phyloP scores from a whole-genome alignment of 2,329 filamentous ascomycete species.

The Drechslerella coelobrocha region DNA sequence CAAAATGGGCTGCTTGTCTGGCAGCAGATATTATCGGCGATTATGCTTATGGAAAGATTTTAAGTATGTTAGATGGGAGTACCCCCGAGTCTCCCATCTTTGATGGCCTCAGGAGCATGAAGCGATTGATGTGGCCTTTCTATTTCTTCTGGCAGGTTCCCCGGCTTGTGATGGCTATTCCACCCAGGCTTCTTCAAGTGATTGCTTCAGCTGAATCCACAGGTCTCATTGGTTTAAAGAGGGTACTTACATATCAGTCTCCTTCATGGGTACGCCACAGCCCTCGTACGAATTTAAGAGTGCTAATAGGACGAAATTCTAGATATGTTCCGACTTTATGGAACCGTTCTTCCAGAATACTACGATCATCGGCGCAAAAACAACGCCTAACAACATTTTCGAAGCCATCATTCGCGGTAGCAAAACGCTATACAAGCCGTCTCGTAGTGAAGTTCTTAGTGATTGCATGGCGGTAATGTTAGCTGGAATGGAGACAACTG shows the following conservation, averaged over 20 bases:
- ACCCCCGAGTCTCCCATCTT: neutral
- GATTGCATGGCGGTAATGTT: neutral
- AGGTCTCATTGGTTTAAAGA: neutral
- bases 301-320: too few species aligned
- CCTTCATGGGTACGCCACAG: too few species aligned
- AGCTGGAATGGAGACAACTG: constrained; percentile 12
- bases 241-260: too few species aligned
- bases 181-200: neutral
- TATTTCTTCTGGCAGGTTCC: constrained; percentile 19
- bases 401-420: neutral
- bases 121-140: neutral
- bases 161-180: neutral
- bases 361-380: too few species aligned
- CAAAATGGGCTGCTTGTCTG: neutral
- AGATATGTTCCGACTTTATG: too few species aligned
- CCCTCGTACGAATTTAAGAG: too few species aligned
- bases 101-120: neutral
- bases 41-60: constrained; percentile 11
- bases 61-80: neutral
- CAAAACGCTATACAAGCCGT: too few species aligned
- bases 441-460: neutral
- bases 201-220: neutral
- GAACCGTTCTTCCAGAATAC: too few species aligned
- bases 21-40: constrained; percentile 8
- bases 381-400: neutral